These are phyloP conservation scores for Cytospora chrysosperma DNA, from an alignment of 2,329 filamentous ascomycete species.

Conservation along the genomic window DNA sequence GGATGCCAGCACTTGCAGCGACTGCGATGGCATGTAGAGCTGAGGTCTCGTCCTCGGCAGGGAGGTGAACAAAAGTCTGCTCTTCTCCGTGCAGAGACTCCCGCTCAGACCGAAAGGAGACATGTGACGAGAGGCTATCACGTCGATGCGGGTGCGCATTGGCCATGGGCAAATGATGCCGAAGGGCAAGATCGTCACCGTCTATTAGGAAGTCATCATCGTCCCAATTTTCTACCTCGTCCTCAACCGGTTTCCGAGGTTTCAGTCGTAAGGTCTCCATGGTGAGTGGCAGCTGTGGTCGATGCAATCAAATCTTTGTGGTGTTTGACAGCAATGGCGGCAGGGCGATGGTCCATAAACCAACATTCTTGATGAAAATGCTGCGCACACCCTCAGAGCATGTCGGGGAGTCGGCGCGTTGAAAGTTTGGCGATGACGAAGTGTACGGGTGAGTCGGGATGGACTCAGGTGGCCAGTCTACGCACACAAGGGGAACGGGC, in stretches of 20 bases:
- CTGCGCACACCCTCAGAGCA: constrained; percentile 17
- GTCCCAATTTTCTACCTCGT: constrained; percentile 74
- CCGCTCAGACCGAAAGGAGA: constrained; percentile 79
- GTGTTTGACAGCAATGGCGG: constrained; percentile 10
- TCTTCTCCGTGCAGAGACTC: constrained; percentile 76
- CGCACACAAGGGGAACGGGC: background rate
- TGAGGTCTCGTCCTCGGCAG: constrained; percentile 80
- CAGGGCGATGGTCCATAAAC: constrained; percentile 12
- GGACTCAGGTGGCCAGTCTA: background rate
- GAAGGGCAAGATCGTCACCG: constrained; percentile 62
- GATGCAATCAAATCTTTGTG: constrained; percentile 4
- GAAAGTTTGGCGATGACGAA: background rate
- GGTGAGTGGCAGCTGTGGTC: constrained; percentile 23
- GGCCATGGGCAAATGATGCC: constrained; percentile 48
- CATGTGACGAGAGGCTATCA: constrained; percentile 78
- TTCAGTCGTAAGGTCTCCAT: constrained; percentile 59
- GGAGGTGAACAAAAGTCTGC: constrained; percentile 82
- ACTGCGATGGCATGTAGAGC: constrained; percentile 84
- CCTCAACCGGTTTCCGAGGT: constrained; percentile 53
- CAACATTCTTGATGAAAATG: constrained; percentile 16
- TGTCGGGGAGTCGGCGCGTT: background rate
- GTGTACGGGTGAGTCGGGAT: background rate
- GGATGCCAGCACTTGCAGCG: constrained; percentile 86
- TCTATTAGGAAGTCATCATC: constrained; percentile 74
- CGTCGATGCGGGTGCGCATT: constrained; percentile 55